Evolutionary conservation across 306 rosid genomes (phyloP).

Genomic region (Abrus precatorius): DNA sequence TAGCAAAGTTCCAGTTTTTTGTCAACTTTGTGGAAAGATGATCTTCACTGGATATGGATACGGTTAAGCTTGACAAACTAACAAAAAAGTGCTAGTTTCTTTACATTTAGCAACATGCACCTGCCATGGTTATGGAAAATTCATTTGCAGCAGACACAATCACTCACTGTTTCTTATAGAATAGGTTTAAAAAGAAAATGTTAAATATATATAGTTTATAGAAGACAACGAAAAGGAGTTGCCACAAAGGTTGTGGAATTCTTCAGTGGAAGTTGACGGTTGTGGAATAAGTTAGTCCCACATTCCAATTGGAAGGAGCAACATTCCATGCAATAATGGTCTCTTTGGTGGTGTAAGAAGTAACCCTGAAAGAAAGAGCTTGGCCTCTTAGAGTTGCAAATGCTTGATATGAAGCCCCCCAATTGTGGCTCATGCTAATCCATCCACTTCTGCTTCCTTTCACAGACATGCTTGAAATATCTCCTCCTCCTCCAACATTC

Average conservation of each 20-base stretch:
- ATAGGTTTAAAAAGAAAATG: background rate
- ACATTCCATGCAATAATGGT: constrained; percentile 77
- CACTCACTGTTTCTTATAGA: background rate
- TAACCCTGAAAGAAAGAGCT: constrained; percentile 77
- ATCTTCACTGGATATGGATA: constrained; percentile 7
- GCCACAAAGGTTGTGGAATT: background rate
- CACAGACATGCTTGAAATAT: constrained; percentile 71
- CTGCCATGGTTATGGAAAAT: constrained; percentile 35
- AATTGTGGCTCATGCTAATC: constrained; percentile 92
- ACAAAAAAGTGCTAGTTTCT: constrained; percentile 34
- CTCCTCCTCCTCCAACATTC: constrained; percentile 98
- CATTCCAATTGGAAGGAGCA: constrained; percentile 74
- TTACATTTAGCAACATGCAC: constrained; percentile 34
- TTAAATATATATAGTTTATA: background rate
- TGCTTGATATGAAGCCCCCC: constrained; percentile 98
- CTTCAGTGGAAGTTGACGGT: constrained; percentile 64
- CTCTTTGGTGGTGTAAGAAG: constrained; percentile 74
- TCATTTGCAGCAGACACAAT: constrained; percentile 42
- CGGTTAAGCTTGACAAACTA: constrained; percentile 30
- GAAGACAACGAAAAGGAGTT: background rate
- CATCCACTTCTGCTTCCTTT: constrained; percentile 87
- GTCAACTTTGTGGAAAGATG: constrained; percentile 24
- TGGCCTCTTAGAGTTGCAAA: constrained; percentile 81
- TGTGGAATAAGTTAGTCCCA: constrained; percentile 68
- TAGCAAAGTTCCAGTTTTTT: constrained; percentile 5